Evolutionary conservation across 2,329 filamentous ascomycete species (phyloP), one percentile per base, ranked within the genome.

Genomic region (Rasamsonia emersonii): DNA sequence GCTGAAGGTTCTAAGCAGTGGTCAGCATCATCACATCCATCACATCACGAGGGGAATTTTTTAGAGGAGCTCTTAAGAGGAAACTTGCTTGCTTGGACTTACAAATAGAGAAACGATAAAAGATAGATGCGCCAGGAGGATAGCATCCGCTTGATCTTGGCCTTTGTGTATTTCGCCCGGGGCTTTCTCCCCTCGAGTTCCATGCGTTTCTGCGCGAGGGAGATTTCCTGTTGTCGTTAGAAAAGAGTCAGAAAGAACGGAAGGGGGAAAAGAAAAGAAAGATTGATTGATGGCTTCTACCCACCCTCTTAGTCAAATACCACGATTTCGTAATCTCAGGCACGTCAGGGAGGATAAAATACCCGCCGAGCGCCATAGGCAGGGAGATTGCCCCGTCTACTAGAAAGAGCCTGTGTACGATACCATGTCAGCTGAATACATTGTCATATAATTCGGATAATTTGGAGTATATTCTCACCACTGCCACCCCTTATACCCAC

Each of bases 81-180:
- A 5, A 9, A 27, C 14, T 14, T 27, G 9, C 9, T 16, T 13
- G 4, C 3, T 6, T 9, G 10, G 9, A 41, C 58, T 32, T 36
- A 67, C 46, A 80, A 64, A 49, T 81, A 82, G 2, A 79, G 52
- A 1, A 72, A 35, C 0, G 66, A 65, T 3, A 82, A 56, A 0
- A 70, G 42, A 34, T 77, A 82, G 2, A 82, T 73, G 38, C 77
- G 77, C 77, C 78, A 82, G 4, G 70, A 72, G 0, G 64, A 62
- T 34, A 80, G 71, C 10, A 81, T 79, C 43, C 68, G 71, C 50
- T 65, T 66, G 21, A 81, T 43, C 51, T 77, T 79, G 2, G 52
- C 48, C 33, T 54, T 59, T 0, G 65, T 69, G 40, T 67, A 71
- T 2, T 65, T 64, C 23, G 54, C 51, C 31, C 65, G 49, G 11